Base-by-base conservation (phyloP, 768 basidiomycete genomes). In the Tricholoma flavovirens region DNA sequence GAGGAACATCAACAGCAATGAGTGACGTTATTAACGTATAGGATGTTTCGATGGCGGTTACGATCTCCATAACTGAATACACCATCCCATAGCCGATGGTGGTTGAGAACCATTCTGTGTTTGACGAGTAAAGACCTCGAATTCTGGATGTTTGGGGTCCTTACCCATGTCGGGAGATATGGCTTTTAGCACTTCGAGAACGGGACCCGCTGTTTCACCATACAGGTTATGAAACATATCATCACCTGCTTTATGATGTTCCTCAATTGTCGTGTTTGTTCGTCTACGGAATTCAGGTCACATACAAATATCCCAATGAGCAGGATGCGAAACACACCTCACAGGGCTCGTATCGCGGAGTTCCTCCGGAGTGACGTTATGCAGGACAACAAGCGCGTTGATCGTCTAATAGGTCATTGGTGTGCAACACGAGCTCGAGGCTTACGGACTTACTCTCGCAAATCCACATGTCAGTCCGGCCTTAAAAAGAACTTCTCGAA, bases 81-180 rank as follows among this genome's bases (percentile, higher is more conserved):
- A 70, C 73, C 24, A 77, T 67, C 0, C 85, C 86, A 57, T 87
- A 87, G 0, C 71, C 84, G 46, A 87, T 71, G 0, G 71, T 76
- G 48, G 67, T 78, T 32, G 75, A 74, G 60, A 79, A 84, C 75
- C 76, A 83, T 17, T 76, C 84, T 87, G 21, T 32, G 2, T 43
- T 51, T 40, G 46, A 54, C 35, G 22, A n/a, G 19, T 19, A 49
- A 54, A 45, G 21, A 19, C 19, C 15, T 38, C 40, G 30, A 22
- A 22, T n/a, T 38, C 43, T 33, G 35, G 11, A 46, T 51, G 17
- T 45, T 14, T 15, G 11, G 49, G 43, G 45, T 24, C 62, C 76
- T 57, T 60, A 85, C 86, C 84, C 65, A 87, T 71, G 62, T 88
- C 86, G 0, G 86, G 85, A 65, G 84, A 84, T 26, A 80, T 74